A percentile compares a stretch with the other conserved stretches of the same genome.
Evolutionary conservation across 768 basidiomycete genomes (phyloP).

Genomic region (Phlebiopsis flavidoalba): DNA sequence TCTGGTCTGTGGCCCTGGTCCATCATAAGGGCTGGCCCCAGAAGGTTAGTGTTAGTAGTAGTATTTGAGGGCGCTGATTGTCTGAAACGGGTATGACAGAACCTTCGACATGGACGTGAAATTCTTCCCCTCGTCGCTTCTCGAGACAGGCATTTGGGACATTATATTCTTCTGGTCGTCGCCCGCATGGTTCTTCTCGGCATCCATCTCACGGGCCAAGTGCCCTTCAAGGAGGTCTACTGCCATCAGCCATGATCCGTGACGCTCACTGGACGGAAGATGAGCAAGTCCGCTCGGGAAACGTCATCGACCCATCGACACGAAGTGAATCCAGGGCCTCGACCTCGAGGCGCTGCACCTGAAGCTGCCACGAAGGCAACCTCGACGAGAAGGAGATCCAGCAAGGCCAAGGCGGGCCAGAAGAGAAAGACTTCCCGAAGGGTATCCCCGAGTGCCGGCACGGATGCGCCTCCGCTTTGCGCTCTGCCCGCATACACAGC

Average conservation of each 20-base stretch:
- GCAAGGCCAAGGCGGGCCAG: slow-evolving; percentile 90
- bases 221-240: slow-evolving; percentile 94
- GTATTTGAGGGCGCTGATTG: too few relatives aligned
- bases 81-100: slow-evolving; percentile 29
- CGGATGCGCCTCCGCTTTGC: slow-evolving; percentile 95
- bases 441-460: slow-evolving; percentile 99
- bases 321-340: slow-evolving; percentile 89
- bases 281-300: slow-evolving; percentile 98
- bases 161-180: slow-evolving; percentile 97
- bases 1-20: slow-evolving; percentile 97
- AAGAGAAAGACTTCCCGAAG: slow-evolving; percentile 99
- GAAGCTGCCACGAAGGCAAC: slow-evolving; percentile 87
- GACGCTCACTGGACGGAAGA: slow-evolving; percentile 98
- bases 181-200: slow-evolving; percentile 97
- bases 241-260: slow-evolving; percentile 99
- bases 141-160: slow-evolving; percentile 99
- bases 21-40: slow-evolving; percentile 97
- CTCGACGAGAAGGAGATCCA: slow-evolving; percentile 88
- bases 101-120: slow-evolving; percentile 69
- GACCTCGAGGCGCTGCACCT: slow-evolving; percentile 74
- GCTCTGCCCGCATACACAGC: slow-evolving; percentile 89
- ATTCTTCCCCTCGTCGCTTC: slow-evolving; percentile 86
- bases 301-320: slow-evolving; percentile 97
- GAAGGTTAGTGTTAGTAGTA: slow-evolving; percentile 43
- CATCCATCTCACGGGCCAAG: slow-evolving; percentile 76